Base-by-base conservation (phyloP, 2,329 filamentous ascomycete genomes). In the Pyrenochaeta sp. region DNA sequence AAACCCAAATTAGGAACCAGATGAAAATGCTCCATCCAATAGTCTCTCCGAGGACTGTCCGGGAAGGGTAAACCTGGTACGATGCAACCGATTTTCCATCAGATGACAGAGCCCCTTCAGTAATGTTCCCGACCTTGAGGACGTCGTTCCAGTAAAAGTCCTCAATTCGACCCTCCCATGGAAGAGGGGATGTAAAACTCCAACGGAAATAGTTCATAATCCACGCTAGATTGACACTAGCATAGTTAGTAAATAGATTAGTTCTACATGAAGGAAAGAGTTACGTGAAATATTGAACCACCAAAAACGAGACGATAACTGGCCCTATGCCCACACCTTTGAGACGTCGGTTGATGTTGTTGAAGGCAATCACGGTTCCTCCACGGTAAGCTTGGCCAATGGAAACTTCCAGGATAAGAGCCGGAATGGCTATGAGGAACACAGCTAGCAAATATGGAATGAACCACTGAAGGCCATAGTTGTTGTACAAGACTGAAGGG, bases 381-480 rank as follows among this genome's bases (percentile, higher is more conserved):
- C 78, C 80, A 9, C 79, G 78, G 55, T 82, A 81, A 4, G 80
- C 80, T 55, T 83, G 72, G 22, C 75, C 75, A 20, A 77, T 72
- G 1, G 73, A 60, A 36, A 83, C 81, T 58, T 84, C 81, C 15
- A 83, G 74, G 9, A 82, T 74, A 24, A 83, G 72, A 0, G 77
- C 74, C 0, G 81, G 81, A 30, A 83, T 82, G 24, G 80, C 80
- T 43, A 84, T 74, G 8, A 82, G 63, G 44, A 81, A 78, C 11
- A 83, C 73, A 5, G 78, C 77, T 42, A 83, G 67, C 4, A 83
- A 59, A 48, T 83, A 84, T 0, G 81, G 81, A 13, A 83, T 77
- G 61, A 82, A 84, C 81, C 81, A 84, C 55, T 83, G 81, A 5
- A 83, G 69, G 3, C 81, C 81, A 42, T 81, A 74, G 60, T 83